Conservation (phyloP, 2,329 filamentous ascomycete species). For the Rhynchosporium secalis region DNA sequence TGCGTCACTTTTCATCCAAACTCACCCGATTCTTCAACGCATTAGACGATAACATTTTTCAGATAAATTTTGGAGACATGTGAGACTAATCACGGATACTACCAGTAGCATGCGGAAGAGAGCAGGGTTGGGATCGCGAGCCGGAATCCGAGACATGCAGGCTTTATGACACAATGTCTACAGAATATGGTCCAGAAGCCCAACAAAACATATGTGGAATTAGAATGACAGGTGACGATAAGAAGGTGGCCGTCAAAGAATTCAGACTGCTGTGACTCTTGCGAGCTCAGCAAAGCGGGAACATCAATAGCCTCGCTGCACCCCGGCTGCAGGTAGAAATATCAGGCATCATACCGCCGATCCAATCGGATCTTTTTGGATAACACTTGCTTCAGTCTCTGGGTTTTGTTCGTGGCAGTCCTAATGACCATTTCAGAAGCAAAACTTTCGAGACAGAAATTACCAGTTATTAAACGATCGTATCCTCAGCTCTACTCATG, state of each 20-base stretch:
- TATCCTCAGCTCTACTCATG: not conserved
- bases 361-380: not conserved
- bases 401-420: too few species aligned
- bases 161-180: not conserved
- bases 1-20: not conserved
- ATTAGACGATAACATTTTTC: not conserved
- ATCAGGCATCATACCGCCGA: not conserved
- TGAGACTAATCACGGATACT: not conserved
- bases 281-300: not conserved
- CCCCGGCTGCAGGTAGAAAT: not conserved
- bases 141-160: conserved; percentile 1
- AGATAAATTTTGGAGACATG: not conserved
- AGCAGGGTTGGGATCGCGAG: conserved; percentile 1
- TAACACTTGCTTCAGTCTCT: too few species aligned
- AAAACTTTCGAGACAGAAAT: too few species aligned
- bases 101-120: not conserved
- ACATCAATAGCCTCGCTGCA: not conserved
- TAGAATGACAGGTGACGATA: not conserved
- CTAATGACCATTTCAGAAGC: not conserved
- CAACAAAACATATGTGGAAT: not conserved
- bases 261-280: too few species aligned
- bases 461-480: too few species aligned
- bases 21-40: not conserved
- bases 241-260: not conserved
- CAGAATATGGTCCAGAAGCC: not conserved